A percentile compares a stretch with the other conserved stretches of the same genome.
Evolutionary conservation across 2,329 filamentous ascomycete genomes (phyloP).

Genomic region (Aureobasidium sp.): DNA sequence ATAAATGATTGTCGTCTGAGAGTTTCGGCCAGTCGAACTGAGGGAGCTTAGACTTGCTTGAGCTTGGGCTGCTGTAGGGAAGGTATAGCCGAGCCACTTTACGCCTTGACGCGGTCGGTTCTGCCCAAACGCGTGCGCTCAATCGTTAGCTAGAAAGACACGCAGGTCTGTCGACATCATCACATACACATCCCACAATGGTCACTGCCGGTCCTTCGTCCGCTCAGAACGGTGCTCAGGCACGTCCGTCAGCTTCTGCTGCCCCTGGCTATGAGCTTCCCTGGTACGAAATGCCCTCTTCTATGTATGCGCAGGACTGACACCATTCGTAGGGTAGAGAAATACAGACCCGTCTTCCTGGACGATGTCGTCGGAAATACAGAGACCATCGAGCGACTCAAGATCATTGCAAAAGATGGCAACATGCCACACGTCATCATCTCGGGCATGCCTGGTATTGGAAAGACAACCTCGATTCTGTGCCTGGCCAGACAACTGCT

Average conservation of each 20-base stretch:
- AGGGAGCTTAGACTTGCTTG: neutral
- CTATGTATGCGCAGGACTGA: slow-evolving; percentile 3
- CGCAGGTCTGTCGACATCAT: neutral
- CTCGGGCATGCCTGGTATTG: slow-evolving; percentile 98
- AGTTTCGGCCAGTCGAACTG: neutral
- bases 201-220: slow-evolving; percentile 41
- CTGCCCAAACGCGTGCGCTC: neutral
- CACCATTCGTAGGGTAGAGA: slow-evolving; percentile 72
- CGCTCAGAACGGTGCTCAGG: slow-evolving; percentile 34
- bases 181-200: slow-evolving; percentile 29
- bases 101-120: neutral
- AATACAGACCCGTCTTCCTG: slow-evolving; percentile 89
- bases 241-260: slow-evolving; percentile 32
- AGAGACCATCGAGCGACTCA: slow-evolving; percentile 92
- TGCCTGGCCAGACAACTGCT: slow-evolving; percentile 88
- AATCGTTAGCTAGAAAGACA: neutral
- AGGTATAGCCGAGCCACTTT: neutral
- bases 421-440: slow-evolving; percentile 99
- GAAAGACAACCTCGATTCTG: slow-evolving; percentile 92
- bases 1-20: neutral
- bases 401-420: slow-evolving; percentile 96
- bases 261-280: slow-evolving; percentile 64
- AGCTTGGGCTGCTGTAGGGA: neutral
- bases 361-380: slow-evolving; percentile 97
- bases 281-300: slow-evolving; percentile 50